Conservation (phyloP, 1,284 basidiomycete species). For the Puccinia hordei region DNA sequence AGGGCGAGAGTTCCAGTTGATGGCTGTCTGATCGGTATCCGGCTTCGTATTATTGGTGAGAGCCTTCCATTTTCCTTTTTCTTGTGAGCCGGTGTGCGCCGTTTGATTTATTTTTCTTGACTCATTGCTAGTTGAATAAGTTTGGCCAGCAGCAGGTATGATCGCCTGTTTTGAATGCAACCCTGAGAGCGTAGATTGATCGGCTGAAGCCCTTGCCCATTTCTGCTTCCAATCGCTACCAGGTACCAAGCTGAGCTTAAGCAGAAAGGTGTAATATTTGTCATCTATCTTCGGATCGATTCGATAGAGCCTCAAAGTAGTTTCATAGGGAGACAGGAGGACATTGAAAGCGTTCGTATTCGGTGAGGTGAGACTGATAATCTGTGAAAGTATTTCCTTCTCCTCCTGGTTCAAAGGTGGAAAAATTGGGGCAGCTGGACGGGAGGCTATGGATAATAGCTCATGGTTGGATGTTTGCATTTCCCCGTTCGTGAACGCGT, state of each 20-base stretch:
- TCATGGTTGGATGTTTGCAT: conserved; percentile 9
- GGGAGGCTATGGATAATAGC: not conserved
- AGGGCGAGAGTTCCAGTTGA: not conserved
- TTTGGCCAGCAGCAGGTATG: not conserved
- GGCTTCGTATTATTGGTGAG: not conserved
- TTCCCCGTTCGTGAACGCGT: not conserved
- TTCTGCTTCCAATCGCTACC: conserved; percentile 48
- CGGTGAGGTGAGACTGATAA: conserved; percentile 26
- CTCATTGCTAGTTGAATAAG: not conserved
- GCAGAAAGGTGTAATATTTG: conserved; percentile 35
- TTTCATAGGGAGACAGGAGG: conserved; percentile 35
- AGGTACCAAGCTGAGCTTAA: conserved; percentile 48
- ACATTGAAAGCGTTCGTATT: conserved; percentile 48
- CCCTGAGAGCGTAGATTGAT: not conserved
- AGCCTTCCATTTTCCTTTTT: not conserved
- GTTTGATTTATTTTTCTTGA: not conserved
- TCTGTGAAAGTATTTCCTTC: conserved; percentile 33
- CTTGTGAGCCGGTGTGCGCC: not conserved
- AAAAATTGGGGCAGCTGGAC: conserved; percentile 13
- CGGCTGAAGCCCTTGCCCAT: conserved; percentile 14
- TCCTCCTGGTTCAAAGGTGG: conserved; percentile 12
- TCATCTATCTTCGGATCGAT: conserved; percentile 47
- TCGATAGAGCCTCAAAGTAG: conserved; percentile 12
- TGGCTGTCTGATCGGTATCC: not conserved
- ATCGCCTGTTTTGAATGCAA: not conserved